Percentiles rank a stretch among this genome's conserved stretches.
Evolutionary conservation across 2,329 filamentous ascomycete species (phyloP).

Genomic region (Drechslera avenae): DNA sequence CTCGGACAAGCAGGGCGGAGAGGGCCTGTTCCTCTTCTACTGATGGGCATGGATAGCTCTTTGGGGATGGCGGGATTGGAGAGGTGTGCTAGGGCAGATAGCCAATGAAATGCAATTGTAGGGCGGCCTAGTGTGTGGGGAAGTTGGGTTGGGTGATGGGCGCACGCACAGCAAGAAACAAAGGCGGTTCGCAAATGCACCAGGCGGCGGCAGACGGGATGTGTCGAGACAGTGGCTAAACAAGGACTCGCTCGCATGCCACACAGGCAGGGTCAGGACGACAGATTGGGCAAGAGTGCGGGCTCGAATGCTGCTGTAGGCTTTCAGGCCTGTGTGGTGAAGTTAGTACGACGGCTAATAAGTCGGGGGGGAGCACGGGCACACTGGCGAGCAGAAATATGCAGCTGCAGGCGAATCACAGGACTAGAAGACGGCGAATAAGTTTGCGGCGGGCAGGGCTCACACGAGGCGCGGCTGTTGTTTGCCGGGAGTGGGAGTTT

Average conservation of each 20-base stretch:
- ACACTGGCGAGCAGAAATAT: slow-evolving; percentile 24
- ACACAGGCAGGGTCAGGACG: slow-evolving; percentile 5
- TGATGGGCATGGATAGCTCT: slow-evolving; percentile 13
- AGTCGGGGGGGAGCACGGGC: slow-evolving; percentile 13
- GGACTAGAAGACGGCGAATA: slow-evolving; percentile 10
- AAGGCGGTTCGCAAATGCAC: not conserved
- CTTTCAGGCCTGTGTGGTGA: slow-evolving; percentile 7
- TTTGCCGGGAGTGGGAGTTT: no score
- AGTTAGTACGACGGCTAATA: slow-evolving; percentile 21
- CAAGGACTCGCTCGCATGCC: slow-evolving; percentile 11
- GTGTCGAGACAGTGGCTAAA: slow-evolving; percentile 12
- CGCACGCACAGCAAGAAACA: not conserved
- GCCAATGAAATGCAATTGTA: slow-evolving; percentile 4
- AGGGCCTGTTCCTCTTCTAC: slow-evolving; percentile 42
- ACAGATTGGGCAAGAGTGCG: slow-evolving; percentile 1
- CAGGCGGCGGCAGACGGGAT: not conserved
- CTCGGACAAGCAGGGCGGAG: slow-evolving; percentile 33
- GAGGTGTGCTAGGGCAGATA: slow-evolving; percentile 12
- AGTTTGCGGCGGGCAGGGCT: not conserved
- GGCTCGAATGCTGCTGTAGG: slow-evolving; percentile 4
- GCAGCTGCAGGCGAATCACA: slow-evolving; percentile 24
- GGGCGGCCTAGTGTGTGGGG: no score
- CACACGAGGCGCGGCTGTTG: not conserved
- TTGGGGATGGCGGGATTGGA: not conserved
- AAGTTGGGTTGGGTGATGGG: not conserved